Base-by-base conservation (phyloP, 1,284 basidiomycete species). In the Sporisorium sorghi region DNA sequence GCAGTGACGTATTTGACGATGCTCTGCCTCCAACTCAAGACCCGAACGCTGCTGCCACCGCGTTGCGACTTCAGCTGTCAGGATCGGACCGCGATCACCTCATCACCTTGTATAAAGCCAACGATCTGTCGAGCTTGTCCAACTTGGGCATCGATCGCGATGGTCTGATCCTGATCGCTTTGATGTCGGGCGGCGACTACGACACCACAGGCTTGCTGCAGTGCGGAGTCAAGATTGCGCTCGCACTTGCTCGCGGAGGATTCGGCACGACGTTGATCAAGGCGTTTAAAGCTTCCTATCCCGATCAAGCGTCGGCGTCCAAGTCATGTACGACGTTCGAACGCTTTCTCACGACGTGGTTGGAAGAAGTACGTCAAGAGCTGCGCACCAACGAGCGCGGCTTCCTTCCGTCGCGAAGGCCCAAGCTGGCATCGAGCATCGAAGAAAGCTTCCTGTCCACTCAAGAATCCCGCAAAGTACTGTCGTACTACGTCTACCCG, bases 181-280 rank as follows among this genome's bases (percentile, higher is more conserved):
- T 97, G 5, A 87, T 96, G 75, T 89, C 90, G 11, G 95, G 95
- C 0, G 96, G 94, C 0, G 96, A 99, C 85, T 99, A 97, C 79
- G 89, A 91, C 57, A 88, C 69, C 3, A 73, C 46, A 12, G 77
- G 76, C 2, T 40, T 81, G 21, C 24, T 66, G 9, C 57, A 68
- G 28, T 84, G 78, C 46, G 79, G 81, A 14, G 53, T 76, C 46
- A 77, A 77, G 37, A 87, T 86, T 26, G 85, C 86, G 1, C 66
- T 85, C 26, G 86, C 77, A 78, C 87, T 88, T 0, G 87, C 88
- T 0, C 74, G 83, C 21, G 83, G 81, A 11, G 87, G 87, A 5
- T 85, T 85, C 46, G 85, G 86, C 4, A 73, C 77, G 3, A 60
- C 81, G 0, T 87, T 96, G 2, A 86, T 91, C 48, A 84, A 89